phyloP scores from a whole-genome alignment of 495 filamentous ascomycete species.

The Tuber brumale region DNA sequence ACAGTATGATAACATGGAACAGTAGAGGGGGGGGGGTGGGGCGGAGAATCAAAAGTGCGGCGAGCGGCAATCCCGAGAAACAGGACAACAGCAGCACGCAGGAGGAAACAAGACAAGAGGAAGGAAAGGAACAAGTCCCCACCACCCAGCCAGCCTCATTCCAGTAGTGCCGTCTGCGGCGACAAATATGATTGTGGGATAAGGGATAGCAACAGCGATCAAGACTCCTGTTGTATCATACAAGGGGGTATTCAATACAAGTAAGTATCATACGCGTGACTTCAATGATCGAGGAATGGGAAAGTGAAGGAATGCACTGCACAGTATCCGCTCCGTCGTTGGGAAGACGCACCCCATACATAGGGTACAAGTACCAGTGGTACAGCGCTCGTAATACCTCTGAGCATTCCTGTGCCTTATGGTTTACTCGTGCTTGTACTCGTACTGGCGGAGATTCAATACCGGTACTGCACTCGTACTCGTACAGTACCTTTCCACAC shows the following conservation, averaged over 20 bases:
- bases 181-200: background rate
- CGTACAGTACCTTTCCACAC: background rate
- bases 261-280: background rate
- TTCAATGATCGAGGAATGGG: background rate
- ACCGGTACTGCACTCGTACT: background rate
- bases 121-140: background rate
- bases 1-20: background rate
- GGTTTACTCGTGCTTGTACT: background rate
- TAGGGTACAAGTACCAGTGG: background rate
- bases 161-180: background rate
- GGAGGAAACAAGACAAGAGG: background rate
- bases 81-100: background rate
- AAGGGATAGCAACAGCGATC: background rate
- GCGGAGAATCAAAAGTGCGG: background rate
- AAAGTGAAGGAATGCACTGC: background rate
- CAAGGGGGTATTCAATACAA: background rate
- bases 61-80: background rate
- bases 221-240: background rate
- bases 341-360: background rate
- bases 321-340: background rate
- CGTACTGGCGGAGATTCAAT: background rate
- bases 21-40: background rate
- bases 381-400: background rate
- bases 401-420: background rate
- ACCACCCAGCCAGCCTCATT: background rate